Conservation (phyloP, 1,284 basidiomycete genomes). For the Puccinia coronata region DNA sequence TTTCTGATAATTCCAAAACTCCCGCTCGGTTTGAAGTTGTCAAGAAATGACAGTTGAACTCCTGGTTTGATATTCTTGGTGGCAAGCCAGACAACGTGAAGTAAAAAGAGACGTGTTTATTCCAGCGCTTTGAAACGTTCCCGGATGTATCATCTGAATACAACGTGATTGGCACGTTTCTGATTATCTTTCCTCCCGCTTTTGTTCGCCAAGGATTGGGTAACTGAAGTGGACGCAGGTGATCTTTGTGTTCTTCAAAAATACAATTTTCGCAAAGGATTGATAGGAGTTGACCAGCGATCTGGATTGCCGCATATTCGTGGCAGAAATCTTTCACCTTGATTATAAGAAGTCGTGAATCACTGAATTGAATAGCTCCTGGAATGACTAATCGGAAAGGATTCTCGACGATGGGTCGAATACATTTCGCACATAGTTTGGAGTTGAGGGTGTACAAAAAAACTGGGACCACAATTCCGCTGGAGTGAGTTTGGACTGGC, state of each 20-base stretch:
- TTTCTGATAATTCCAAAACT: constrained; percentile 51
- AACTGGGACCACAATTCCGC: neutral
- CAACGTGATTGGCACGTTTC: constrained; percentile 59
- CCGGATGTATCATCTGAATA: constrained; percentile 63
- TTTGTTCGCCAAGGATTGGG: neutral
- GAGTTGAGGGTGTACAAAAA: neutral
- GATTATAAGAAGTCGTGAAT: neutral
- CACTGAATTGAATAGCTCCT: neutral
- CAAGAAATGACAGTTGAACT: constrained; percentile 61
- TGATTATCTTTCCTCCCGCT: neutral
- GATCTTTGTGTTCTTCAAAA: neutral
- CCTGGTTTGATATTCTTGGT: constrained; percentile 52
- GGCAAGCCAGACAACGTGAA: constrained; percentile 58
- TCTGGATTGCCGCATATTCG: neutral
- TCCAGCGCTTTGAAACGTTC: constrained; percentile 60
- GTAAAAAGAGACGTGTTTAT: constrained; percentile 54
- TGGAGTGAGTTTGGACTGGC: neutral
- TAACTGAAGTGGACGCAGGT: neutral
- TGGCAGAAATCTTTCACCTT: neutral
- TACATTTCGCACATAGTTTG: neutral
- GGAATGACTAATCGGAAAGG: neutral
- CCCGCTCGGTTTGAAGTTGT: constrained; percentile 61
- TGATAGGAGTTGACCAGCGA: neutral
- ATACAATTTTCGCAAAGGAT: neutral
- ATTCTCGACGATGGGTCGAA: neutral